Evolutionary conservation across 2,329 filamentous ascomycete genomes (phyloP).

Genomic region (Cladophialophora bantiana): DNA sequence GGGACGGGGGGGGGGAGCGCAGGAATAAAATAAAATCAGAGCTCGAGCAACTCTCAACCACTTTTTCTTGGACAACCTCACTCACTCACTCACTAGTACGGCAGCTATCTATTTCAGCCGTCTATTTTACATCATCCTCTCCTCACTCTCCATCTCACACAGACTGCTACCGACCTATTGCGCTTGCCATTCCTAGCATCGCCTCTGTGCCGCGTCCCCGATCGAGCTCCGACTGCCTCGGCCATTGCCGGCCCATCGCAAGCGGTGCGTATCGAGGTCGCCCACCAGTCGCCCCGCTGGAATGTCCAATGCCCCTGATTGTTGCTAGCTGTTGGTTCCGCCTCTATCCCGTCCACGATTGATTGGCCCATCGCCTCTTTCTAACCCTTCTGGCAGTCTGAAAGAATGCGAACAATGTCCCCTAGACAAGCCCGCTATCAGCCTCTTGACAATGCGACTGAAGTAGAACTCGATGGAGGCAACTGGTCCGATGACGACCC

Average conservation of each 20-base stretch:
- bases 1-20: conserved; percentile 1
- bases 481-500: conserved; percentile 31
- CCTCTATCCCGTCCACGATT: conserved; percentile 14
- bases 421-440: conserved; percentile 29
- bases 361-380: conserved; percentile 6
- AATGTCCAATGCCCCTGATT: conserved; percentile 1
- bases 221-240: conserved; percentile 32
- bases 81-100: conserved; percentile 7
- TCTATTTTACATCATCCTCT: conserved; percentile 18
- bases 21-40: conserved; percentile 14
- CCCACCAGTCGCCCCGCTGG: background rate
- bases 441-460: conserved; percentile 23
- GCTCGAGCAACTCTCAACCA: background rate
- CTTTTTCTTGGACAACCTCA: conserved; percentile 1
- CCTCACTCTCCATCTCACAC: conserved; percentile 10
- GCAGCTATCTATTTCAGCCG: conserved; percentile 13
- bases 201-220: conserved; percentile 14
- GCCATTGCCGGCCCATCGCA: conserved; percentile 19
- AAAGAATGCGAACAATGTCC: conserved; percentile 19
- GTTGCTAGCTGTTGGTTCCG: conserved; percentile 3
- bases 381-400: conserved; percentile 1
- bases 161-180: conserved; percentile 17
- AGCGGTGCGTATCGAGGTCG: background rate
- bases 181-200: conserved; percentile 10
- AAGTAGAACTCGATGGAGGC: conserved; percentile 26